Evolutionary conservation across 768 basidiomycete genomes (phyloP), one percentile per base, ranked within the genome.

Genomic region (Phaeotremella skinneri): DNA sequence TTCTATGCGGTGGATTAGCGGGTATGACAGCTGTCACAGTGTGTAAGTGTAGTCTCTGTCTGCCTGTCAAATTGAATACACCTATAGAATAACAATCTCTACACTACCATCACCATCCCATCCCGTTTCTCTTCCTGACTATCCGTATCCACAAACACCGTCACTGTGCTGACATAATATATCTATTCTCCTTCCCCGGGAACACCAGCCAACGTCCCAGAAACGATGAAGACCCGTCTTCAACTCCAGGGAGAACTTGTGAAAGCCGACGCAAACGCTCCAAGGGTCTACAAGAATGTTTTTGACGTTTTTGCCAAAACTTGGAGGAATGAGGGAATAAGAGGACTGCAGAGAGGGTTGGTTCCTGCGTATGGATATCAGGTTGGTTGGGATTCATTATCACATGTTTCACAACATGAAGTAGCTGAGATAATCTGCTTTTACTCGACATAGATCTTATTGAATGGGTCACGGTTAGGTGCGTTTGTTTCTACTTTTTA

Each of bases 191-290:
- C 34, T 47, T 16, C 17, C 17, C 17, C 9, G 17, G 9, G 34
- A 55, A 27, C 16, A 6, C n/a, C 30, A 68, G 73, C 68, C 23
- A 69, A 70, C 37, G 72, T 75, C 23, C 76, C 76, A 11, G 75
- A 78, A 69, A 90, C 92, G 21, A 88, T 89, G 45, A 98, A 98
- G 79, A 98, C 96, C 41, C 87, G 94, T 55, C 79, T 99, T 51
- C 96, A 99, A 76, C 83, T 99, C 25, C 92, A 98, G 73, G 96
- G 94, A 25, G 96, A 98, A 77, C 84, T 99, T 11, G 85, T 88
- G 31, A 91, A 87, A 71, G 82, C 67, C n/a, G 64, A 70, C 30
- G 27, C 56, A 13, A 69, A 69, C 26, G 64, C 67, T 4, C 67
- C 70, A 64, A 89, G 85, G 72, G 89, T 97, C 2, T 99, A 99